Conservation (phyloP, 2,329 filamentous ascomycete species). For the Colletotrichum liriopes region DNA sequence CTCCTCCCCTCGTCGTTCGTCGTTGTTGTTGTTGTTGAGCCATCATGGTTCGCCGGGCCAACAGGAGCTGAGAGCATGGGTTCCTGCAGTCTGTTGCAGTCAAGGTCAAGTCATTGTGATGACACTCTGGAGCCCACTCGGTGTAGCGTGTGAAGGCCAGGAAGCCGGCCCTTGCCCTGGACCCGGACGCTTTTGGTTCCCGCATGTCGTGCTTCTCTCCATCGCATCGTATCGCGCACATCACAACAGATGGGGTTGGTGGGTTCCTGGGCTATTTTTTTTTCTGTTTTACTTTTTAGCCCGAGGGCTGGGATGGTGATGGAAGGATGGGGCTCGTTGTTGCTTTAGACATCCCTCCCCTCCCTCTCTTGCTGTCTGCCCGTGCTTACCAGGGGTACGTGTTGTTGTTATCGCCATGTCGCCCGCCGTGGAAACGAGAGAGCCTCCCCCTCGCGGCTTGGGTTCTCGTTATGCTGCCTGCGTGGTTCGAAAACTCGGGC, state of each 20-base stretch:
- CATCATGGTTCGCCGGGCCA: constrained; percentile 37
- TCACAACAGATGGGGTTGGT: constrained; percentile 12
- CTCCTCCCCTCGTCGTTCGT: too few relatives aligned
- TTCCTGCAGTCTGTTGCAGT: constrained; percentile 10
- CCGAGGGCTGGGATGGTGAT: constrained; percentile 5
- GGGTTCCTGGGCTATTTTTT: not conserved
- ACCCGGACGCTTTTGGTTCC: constrained; percentile 14
- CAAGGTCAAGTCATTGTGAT: constrained; percentile 26
- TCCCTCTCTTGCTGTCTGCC: not conserved
- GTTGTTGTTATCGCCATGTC: constrained; percentile 9
- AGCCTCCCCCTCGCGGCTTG: not conserved
- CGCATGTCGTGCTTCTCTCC: constrained; percentile 40
- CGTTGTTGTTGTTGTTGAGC: constrained; percentile 34
- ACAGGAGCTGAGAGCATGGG: constrained; percentile 39
- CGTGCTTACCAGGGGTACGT: constrained; percentile 4
- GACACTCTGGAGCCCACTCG: not conserved
- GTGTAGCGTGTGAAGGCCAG: not conserved
- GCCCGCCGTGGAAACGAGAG: not conserved
- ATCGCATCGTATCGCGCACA: constrained; percentile 8
- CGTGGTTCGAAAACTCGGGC: not conserved
- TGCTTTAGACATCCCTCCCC: constrained; percentile 2
- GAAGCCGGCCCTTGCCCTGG: constrained; percentile 8
- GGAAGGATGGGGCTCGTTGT: constrained; percentile 3
- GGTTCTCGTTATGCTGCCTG: not conserved
- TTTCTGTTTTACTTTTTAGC: not conserved